Evolutionary conservation across 768 basidiomycete species (phyloP), one percentile per base, ranked within the genome.

Genomic region (Phallus indusiatus): DNA sequence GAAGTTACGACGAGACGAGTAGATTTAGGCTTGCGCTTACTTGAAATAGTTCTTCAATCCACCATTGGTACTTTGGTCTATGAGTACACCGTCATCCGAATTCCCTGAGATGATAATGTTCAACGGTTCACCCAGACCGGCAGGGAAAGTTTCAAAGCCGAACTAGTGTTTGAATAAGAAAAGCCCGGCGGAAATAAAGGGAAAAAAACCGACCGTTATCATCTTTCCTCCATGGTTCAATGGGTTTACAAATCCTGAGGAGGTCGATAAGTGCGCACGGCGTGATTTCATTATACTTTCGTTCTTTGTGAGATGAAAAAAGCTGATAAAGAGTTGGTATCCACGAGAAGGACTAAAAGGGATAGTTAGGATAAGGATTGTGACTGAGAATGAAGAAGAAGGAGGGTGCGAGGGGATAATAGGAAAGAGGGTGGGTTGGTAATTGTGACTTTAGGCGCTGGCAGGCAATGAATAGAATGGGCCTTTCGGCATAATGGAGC

Each of bases 51-150:
- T 95, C 42, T 81, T 76, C 54, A 93, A 71, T 2, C 93, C 91
- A 14, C 93, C 93, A 52, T 86, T 69, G 2, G 67, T 65, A 64
- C 81, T 68, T 16, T 74, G 73, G 63, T 85, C 81, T 21, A 81
- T 76, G 49, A 93, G 78, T 1, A 94, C 87, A 5, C 70, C 75
- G 3, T 76, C 61, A 64, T 91, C 87, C 3, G 93, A 95, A 49
- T 83, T 76, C 9, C 79, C 87, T 21, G 88, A 85, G 20, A 96
- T 73, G 65, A 96, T 88, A 56, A 78, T 75, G 65, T 96, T 96
- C 48, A 95, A 70, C 5, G 93, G 93, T 73, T 95, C 94, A 36
- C 90, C 90, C 53, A 87, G 82, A 7, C 87, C 90, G 49, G 74
- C 67, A 1, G 88, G 88, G 65, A 73, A 84, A 8, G 89, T 90